Evolutionary conservation across 2,329 filamentous ascomycete species (phyloP), one percentile per base, ranked within the genome.

Genomic region (Didymellaceae sp.): DNA sequence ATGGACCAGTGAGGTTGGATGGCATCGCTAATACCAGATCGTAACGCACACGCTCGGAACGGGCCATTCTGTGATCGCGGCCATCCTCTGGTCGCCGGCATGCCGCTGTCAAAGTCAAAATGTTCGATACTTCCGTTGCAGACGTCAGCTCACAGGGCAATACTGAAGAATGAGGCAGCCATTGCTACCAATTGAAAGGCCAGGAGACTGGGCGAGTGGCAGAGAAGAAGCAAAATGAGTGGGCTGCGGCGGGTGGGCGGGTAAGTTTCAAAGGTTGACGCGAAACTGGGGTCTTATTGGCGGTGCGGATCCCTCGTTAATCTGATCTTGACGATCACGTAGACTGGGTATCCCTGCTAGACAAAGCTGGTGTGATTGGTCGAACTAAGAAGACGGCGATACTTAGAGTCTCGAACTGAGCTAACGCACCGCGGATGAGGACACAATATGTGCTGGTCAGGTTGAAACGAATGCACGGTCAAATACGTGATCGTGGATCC

Each of bases 301-400:
- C 51, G 54, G 64, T 42, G 65, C 50, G 52, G 59, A 62, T 61
- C 54, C 59, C 60, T 71, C 67, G 67, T 68, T 62, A 71, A 72
- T 71, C 67, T 70, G 62, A 66, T 62, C 62, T 61, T 40, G 53
- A 44, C 53, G 66, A 71, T 71, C 65, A 31, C 26, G 28, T 14
- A 26, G 32, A 31, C 58, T 48, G 50, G 66, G 61, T 46, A 51
- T 59, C 65, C 68, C 59, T 68, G 66, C 22, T 22, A 22, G 0
- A 2, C 7, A 1, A 6, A 11, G 3, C 8, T 9, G 14, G n/a
- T 6, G 6, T 51, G 47, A 45, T 51, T 51, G 41, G 47, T 9
- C 11, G 11, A 17, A 32, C 11, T 10, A n/a, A 5, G n/a, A 18
- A 34, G 13, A 4, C 30, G 20, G 24, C 33, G 20, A 43, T 43